Conservation (phyloP, 2,329 filamentous ascomycete genomes). For the Xenoacremonium recifei region DNA sequence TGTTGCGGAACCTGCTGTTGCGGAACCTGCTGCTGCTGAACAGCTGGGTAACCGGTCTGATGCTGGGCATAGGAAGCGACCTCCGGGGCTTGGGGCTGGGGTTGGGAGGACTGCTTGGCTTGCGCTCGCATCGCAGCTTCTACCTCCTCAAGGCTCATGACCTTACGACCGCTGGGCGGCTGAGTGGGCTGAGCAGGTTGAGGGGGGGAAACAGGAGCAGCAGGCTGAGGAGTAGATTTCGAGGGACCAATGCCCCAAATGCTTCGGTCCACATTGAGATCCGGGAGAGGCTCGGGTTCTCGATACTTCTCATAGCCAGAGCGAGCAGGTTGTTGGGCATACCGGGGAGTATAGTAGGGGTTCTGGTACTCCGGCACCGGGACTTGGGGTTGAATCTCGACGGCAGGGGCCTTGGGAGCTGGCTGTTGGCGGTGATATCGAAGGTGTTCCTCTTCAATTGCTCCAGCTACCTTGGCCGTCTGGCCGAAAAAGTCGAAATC, state of each 20-base stretch:
- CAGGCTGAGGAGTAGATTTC: conserved; percentile 35
- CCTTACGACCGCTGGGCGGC: conserved; percentile 58
- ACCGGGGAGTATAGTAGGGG: conserved; percentile 30
- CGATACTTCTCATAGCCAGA: conserved; percentile 92
- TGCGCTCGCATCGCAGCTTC: conserved; percentile 87
- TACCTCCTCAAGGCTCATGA: conserved; percentile 96
- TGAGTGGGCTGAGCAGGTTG: conserved; percentile 16
- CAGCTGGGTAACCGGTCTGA: conserved; percentile 20
- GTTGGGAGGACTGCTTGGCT: conserved; percentile 42
- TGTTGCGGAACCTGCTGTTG: no score
- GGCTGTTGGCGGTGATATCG: conserved; percentile 77
- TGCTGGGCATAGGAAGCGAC: conserved; percentile 27
- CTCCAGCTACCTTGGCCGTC: conserved; percentile 82
- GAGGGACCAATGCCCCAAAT: conserved; percentile 79
- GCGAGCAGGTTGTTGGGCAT: conserved; percentile 58
- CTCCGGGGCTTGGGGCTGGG: conserved; percentile 27
- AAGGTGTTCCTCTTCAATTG: conserved; percentile 87
- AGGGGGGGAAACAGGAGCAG: conserved; percentile 10
- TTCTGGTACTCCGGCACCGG: conserved; percentile 22
- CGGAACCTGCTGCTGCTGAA: conserved; percentile 32
- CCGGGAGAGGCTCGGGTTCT: conserved; percentile 79
- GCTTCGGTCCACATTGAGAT: conserved; percentile 87
- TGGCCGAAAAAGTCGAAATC: conserved; percentile 97
- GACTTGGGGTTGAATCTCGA: conserved; percentile 34
- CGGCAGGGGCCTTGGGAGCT: conserved; percentile 36